Conservation (phyloP, 805 yeast genomes). For the Maudiozyma saulgeensis region DNA sequence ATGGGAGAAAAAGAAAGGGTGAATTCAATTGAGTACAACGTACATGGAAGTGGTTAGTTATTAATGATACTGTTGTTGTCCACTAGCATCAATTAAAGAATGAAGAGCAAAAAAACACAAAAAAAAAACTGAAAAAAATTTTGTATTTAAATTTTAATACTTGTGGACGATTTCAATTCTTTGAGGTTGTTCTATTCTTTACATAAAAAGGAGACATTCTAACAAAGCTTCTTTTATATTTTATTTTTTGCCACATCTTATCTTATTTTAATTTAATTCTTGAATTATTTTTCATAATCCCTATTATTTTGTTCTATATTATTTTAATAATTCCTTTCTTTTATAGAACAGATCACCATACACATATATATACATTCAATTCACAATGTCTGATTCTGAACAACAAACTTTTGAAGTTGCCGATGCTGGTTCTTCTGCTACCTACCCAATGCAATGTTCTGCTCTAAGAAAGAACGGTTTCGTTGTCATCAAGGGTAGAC, state of each 20-base stretch:
- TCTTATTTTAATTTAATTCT: not conserved
- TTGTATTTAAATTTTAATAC: not conserved
- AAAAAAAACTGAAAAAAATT: not conserved
- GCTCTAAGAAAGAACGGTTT: constrained; percentile 99
- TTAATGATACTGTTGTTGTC: no score
- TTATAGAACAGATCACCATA: not conserved
- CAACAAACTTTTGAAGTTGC: constrained; percentile 95
- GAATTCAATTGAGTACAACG: no score
- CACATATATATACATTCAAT: not conserved
- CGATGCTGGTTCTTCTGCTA: constrained; percentile 97
- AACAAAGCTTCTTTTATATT: not conserved
- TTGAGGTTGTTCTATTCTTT: not conserved
- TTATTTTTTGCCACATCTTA: not conserved
- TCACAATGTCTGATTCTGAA: constrained; percentile 28
- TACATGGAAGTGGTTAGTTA: no score
- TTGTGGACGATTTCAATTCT: not conserved
- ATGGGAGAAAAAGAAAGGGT: no score
- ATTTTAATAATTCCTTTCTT: not conserved
- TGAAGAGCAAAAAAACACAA: not conserved
- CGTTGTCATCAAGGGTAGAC: constrained; percentile 98
- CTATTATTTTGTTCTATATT: not conserved
- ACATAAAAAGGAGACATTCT: not conserved
- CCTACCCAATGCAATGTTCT: constrained; percentile 99
- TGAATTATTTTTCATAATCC: not conserved
- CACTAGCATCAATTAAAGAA: no score